Evolutionary conservation across 73 alveolate genomes (phyloP).

Genomic region (Paramecium octaurelia): DNA sequence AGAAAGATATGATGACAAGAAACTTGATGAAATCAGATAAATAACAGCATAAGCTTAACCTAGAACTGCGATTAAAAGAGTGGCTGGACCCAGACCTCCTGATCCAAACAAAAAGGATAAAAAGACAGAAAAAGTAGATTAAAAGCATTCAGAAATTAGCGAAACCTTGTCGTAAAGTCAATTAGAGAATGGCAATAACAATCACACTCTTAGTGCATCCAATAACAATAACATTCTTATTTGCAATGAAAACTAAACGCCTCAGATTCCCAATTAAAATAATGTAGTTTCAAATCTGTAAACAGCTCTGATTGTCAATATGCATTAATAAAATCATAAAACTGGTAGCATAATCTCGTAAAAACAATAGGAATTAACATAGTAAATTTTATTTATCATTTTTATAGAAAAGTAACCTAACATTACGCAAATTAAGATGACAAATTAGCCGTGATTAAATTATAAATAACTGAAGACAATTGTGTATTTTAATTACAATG

Average conservation of each 20-base stretch:
- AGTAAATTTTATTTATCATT: background rate
- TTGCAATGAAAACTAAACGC: background rate
- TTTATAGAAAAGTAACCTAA: background rate
- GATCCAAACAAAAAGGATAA: background rate
- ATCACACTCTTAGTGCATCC: background rate
- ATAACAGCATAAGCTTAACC: background rate
- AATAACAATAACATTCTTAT: background rate
- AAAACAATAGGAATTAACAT: background rate
- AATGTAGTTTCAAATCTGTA: background rate
- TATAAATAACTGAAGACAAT: background rate
- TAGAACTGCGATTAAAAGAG: conserved; percentile 3
- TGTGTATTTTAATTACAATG: background rate
- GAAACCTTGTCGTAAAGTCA: background rate
- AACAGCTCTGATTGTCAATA: background rate
- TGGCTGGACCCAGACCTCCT: conserved; percentile 15
- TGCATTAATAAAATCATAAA: background rate
- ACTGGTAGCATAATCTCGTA: background rate
- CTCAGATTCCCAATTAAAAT: background rate
- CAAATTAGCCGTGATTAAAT: background rate
- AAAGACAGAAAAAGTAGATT: background rate
- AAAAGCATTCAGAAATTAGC: background rate
- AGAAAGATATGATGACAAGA: conserved; percentile 42
- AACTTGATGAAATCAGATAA: background rate
- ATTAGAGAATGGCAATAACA: background rate
- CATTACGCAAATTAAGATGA: background rate